Conservation (phyloP, 1,284 basidiomycete species). For the Stereum hirsutum region DNA sequence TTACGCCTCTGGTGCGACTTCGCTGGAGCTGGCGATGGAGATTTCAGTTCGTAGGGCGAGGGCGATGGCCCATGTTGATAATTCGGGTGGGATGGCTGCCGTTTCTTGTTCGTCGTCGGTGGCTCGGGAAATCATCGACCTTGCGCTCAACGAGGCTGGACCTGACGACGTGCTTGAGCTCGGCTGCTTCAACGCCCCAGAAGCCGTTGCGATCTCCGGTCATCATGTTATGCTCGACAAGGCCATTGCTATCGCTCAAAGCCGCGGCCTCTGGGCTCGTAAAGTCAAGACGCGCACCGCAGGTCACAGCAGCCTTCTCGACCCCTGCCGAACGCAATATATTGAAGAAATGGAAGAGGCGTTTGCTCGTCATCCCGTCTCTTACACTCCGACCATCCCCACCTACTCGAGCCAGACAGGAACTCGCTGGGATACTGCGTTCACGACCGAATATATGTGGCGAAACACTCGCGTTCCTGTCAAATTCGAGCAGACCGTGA, state of each 20-base stretch:
- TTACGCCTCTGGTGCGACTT: slow-evolving; percentile 31
- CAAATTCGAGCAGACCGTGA: slow-evolving; percentile 18
- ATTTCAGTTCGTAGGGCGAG: slow-evolving; percentile 28
- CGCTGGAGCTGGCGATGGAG: slow-evolving; percentile 29
- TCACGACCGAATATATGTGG: slow-evolving; percentile 26
- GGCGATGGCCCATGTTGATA: slow-evolving; percentile 25
- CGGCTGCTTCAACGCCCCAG: slow-evolving; percentile 28
- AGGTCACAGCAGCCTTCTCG: slow-evolving; percentile 26
- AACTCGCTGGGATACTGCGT: slow-evolving; percentile 10
- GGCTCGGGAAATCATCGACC: slow-evolving; percentile 16
- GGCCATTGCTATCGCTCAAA: slow-evolving; percentile 18
- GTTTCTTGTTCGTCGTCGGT: slow-evolving; percentile 22
- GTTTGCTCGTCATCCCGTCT: slow-evolving; percentile 16
- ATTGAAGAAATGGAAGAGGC: slow-evolving; percentile 13
- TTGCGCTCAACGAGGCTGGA: slow-evolving; percentile 7
- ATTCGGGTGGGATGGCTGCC: slow-evolving; percentile 31
- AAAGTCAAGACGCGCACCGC: slow-evolving; percentile 22
- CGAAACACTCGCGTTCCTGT: slow-evolving; percentile 22
- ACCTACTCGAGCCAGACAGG: slow-evolving; percentile 20
- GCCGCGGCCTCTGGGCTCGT: slow-evolving; percentile 21
- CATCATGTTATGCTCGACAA: slow-evolving; percentile 17
- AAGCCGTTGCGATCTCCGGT: slow-evolving; percentile 26
- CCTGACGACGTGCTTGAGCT: slow-evolving; percentile 19
- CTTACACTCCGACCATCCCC: slow-evolving; percentile 8
- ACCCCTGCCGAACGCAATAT: slow-evolving; percentile 20